A percentile compares a stretch with the other conserved stretches of the same genome.
phyloP scores from a whole-genome alignment of 1,139 yeast species.

The Saccharomycopsis hybrid region DNA sequence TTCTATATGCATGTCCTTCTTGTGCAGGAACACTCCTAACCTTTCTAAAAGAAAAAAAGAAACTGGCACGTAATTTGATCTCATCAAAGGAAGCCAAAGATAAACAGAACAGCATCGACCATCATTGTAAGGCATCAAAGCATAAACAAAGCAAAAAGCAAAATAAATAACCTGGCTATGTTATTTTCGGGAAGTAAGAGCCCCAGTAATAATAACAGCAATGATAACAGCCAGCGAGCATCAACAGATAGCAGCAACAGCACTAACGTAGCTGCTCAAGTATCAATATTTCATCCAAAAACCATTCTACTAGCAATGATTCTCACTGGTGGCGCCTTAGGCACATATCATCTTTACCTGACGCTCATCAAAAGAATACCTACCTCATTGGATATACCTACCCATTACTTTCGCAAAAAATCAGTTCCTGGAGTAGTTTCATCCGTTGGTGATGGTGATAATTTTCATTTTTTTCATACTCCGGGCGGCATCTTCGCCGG shows the following conservation, averaged over 20 bases:
- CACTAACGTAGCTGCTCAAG: no score
- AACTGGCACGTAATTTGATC: no score
- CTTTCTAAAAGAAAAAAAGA: no score
- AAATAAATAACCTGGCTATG: no score
- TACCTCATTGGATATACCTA: conserved; percentile 38
- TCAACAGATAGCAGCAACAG: no score
- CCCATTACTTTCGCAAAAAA: conserved; percentile 32
- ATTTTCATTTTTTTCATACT: conserved; percentile 83
- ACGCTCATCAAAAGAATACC: conserved; percentile 34
- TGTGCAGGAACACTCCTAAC: no score
- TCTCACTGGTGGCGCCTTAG: conserved; percentile 31
- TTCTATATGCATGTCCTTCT: no score
- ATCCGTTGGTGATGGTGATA: conserved; percentile 95
- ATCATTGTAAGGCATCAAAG: no score
- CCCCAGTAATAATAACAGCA: background rate
- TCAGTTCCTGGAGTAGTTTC: conserved; percentile 77
- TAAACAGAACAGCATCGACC: no score
- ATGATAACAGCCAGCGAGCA: background rate
- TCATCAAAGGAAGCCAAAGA: no score
- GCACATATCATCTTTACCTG: conserved; percentile 32
- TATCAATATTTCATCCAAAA: conserved; percentile 22
- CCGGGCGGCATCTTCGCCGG: conserved; percentile 89
- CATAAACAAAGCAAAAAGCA: no score
- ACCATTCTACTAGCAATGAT: conserved; percentile 28
- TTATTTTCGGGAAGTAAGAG: background rate